Base-by-base conservation (phyloP, 441 rosid genomes). In the Gossypium laxum region DNA sequence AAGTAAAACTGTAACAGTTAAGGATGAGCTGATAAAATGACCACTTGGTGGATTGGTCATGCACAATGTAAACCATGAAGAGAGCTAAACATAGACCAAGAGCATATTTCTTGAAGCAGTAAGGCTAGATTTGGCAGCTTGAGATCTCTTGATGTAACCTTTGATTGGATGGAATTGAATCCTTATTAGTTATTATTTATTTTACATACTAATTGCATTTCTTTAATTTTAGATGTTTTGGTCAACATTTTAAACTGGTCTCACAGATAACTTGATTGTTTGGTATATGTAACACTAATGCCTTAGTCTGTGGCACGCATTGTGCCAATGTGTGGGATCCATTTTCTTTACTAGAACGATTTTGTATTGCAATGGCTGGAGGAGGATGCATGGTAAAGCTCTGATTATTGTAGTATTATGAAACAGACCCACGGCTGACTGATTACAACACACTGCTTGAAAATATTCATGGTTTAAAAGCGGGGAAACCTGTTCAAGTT, bases 371-470 rank as follows among this genome's bases (percentile, higher is more conserved):
- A 22, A 45, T 69, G 32, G 76, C 18, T 11, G 41, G 32, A 38
- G 34, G 64, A 17, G 60, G 22, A 67, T 70, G 48, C 74, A 51
- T 63, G 52, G 15, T 24, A 41, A 80, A 48, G 19, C 64, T 80
- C 73, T 81, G 50, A 74, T 77, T 70, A 57, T 50, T 78, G 22
- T 78, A 26, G 48, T 77, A 58, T 76, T 79, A 76, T 78, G 78
- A 66, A 82, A 76, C 94, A 95, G 99, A 95, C 70, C 99, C 99
- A 8, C 87, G 98, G 32, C 75, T 95, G 94, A 92, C 98, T 7
- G 99, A 95, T 79, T 92, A 91, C 77, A 91, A 84, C 68, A 84
- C 93, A 51, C 87, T 95, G 82, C 95, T 95, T 60, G 88, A 84
- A 30, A 91, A 91, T 79, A 80, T 91, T 58, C 90, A 80, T 48